These are phyloP conservation scores for Euryodendron excelsum DNA, from an alignment of 148 eudicot genomes.

Conservation along the genomic window DNA sequence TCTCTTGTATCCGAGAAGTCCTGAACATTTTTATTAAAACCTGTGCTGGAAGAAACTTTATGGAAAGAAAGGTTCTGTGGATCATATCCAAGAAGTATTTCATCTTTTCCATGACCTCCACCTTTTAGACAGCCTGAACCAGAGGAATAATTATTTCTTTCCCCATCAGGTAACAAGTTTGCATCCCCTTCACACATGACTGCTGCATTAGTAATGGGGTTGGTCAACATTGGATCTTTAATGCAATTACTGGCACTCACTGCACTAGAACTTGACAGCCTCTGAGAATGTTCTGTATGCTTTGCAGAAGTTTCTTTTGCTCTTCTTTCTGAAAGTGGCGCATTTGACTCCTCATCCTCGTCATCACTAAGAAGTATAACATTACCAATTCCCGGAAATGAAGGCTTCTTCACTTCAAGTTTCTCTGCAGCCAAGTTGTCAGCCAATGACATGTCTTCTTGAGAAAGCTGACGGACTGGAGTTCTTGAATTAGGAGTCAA, in stretches of 20 bases:
- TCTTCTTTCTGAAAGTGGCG: constrained; percentile 22
- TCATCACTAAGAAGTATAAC: constrained; percentile 90
- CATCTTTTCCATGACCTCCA: constrained; percentile 33
- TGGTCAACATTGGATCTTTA: constrained; percentile 8
- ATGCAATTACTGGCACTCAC: constrained; percentile 29
- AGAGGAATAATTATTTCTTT: constrained; percentile 36
- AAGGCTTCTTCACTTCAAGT: constrained; percentile 32
- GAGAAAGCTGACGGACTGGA: constrained; percentile 26
- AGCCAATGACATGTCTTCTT: constrained; percentile 12
- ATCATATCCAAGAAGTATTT: constrained; percentile 28
- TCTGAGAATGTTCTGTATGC: constrained; percentile 17
- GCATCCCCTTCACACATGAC: constrained; percentile 39
- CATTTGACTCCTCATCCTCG: constrained; percentile 55
- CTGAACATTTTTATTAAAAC: constrained; percentile 30
- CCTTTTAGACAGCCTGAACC: constrained; percentile 31
- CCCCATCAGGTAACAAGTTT: constrained; percentile 28
- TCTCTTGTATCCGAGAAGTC: constrained; percentile 31
- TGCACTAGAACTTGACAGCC: constrained; percentile 26
- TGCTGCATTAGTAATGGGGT: constrained; percentile 32
- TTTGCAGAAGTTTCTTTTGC: constrained; percentile 25
- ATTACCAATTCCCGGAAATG: constrained; percentile 33
- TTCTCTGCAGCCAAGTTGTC: constrained; percentile 24
- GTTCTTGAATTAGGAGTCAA: constrained; percentile 15
- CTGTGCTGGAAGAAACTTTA: constrained; percentile 28
- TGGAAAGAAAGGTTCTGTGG: constrained; percentile 30